Evolutionary conservation across 805 yeast genomes (phyloP), one percentile per base, ranked within the genome.

Genomic region (Torulaspora delbrueckii): DNA sequence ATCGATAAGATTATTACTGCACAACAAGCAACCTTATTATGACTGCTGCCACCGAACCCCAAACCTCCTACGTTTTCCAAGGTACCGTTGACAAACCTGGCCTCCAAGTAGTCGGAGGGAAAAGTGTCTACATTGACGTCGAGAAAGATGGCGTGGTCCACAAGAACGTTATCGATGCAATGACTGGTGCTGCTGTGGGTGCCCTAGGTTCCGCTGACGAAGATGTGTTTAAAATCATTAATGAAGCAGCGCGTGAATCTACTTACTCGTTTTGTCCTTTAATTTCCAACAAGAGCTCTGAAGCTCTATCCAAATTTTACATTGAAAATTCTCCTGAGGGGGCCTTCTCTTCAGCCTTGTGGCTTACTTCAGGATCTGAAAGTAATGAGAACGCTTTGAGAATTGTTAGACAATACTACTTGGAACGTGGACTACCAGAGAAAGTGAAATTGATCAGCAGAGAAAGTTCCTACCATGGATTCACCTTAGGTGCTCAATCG

Each of bases 371-470:
- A 3, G 88, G 88, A 12, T 71, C 84, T 24, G 86, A 81, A 62
- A 77, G 83, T 32, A 81, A 79, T 59, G 86, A 81, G 59, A 81
- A 80, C 37, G 83, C 84, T 4, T 53, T 81, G 59, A 80, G 78
- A 62, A 76, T 81, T 48, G 76, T 78, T 22, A 65, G 68, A 52
- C 78, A 74, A 56, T 74, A 73, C 51, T 69, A 65, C 49, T 53
- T 68, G 41, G 78, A 74, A 56, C 68, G 62, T 23, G 75, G 75
- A 27, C 70, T 71, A 43, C 58, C 67, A 8, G 59, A 66, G 37
- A 71, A 76, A 56, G 55, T 56, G 50, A 69, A 72, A 45, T 63
- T 70, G 42, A 71, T 75, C 44, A 60, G 73, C 14, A 66, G 79
- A 54, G 60, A 66, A 32, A 67, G 61, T 54, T 65, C 77, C 8